These are phyloP conservation scores for Cudoniella acicularis DNA, from an alignment of 495 filamentous ascomycete species.

Conservation along the genomic window DNA sequence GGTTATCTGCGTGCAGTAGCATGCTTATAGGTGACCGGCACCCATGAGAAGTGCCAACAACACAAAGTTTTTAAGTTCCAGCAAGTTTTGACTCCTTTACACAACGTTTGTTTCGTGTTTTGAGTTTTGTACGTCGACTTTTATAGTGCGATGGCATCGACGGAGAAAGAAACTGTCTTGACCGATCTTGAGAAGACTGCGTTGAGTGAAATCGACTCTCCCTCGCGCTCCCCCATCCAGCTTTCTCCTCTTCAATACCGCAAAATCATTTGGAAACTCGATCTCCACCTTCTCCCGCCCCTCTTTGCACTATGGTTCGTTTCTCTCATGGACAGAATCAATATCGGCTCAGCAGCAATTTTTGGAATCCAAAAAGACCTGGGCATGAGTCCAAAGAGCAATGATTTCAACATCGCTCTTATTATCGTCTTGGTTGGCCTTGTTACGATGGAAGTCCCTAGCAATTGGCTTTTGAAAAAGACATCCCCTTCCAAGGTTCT, in stretches of 20 bases:
- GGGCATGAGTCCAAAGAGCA: conserved; percentile 39
- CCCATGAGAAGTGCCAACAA: too few species aligned
- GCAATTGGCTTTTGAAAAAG: conserved; percentile 20
- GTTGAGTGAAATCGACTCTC: neutral
- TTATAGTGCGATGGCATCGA: neutral
- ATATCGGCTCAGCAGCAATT: conserved; percentile 54
- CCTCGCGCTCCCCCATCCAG: neutral
- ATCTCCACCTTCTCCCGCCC: conserved; percentile 20
- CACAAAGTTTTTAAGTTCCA: too few species aligned
- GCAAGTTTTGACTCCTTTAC: too few species aligned
- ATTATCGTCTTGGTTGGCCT: conserved; percentile 60
- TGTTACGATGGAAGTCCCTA: conserved; percentile 56
- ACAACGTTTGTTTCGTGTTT: neutral
- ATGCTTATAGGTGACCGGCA: too few species aligned
- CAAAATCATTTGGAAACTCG: conserved; percentile 23
- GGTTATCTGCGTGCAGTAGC: too few species aligned
- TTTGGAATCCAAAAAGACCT: conserved; percentile 52
- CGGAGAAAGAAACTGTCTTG: neutral
- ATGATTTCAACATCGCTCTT: conserved; percentile 43
- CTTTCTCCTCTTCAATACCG: conserved; percentile 1
- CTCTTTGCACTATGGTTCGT: conserved; percentile 21
- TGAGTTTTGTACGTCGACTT: neutral
- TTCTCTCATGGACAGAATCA: conserved; percentile 35
- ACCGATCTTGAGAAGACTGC: neutral
- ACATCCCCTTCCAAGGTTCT: conserved; percentile 58